Conservation (phyloP, 1,139 yeast genomes). For the Geotrichum bryndzae region DNA sequence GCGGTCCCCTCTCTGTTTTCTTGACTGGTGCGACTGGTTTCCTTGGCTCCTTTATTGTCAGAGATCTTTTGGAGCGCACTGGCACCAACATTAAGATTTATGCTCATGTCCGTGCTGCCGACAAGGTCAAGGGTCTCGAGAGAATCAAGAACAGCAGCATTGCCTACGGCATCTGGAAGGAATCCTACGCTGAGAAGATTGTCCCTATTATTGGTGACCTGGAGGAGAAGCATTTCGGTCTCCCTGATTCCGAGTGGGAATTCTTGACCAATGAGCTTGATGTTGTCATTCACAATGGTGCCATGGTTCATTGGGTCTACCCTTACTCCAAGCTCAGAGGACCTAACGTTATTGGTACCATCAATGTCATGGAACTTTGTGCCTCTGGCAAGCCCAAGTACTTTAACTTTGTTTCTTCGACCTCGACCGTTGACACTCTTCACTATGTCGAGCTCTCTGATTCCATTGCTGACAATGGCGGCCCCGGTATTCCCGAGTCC, state of each 20-base stretch:
- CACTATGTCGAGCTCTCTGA: conserved; percentile 76
- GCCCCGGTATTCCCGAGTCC: conserved; percentile 67
- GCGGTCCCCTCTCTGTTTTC: conserved; percentile 53
- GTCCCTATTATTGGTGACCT: conserved; percentile 81
- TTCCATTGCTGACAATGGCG: conserved; percentile 55
- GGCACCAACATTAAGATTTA: conserved; percentile 49
- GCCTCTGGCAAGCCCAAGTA: conserved; percentile 72
- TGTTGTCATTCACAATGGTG: conserved; percentile 91
- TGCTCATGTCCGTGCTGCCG: conserved; percentile 88
- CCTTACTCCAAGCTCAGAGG: conserved; percentile 88
- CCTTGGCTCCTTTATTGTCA: conserved; percentile 80
- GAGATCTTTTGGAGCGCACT: conserved; percentile 59
- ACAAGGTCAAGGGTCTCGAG: conserved; percentile 60
- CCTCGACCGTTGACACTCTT: conserved; percentile 84
- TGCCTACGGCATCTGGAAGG: conserved; percentile 84
- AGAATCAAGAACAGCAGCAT: conserved; percentile 72
- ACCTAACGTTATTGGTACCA: conserved; percentile 85
- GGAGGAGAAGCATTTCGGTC: conserved; percentile 64
- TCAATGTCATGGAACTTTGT: conserved; percentile 78
- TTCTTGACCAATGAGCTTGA: conserved; percentile 57
- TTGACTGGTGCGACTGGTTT: conserved; percentile 97
- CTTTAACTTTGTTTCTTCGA: conserved; percentile 90
- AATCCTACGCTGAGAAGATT: conserved; percentile 50
- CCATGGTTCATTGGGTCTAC: conserved; percentile 97
- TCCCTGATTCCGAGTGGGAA: conserved; percentile 53